Evolutionary conservation across 106 monocot species (phyloP).

Genomic region (Dendrobium catenatum): DNA sequence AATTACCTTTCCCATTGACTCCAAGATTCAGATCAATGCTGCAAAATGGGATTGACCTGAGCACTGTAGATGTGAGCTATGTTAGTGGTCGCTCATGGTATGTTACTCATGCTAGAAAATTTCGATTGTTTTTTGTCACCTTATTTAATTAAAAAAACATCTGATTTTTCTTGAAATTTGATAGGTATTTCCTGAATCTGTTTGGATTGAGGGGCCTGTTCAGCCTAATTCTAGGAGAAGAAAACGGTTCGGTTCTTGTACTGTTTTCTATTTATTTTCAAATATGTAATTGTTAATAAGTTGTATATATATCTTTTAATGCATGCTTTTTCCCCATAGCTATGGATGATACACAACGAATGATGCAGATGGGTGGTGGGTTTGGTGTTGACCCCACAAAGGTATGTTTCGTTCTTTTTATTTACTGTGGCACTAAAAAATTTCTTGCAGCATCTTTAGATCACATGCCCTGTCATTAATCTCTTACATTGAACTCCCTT

Average conservation of each 20-base stretch:
- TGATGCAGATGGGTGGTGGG: conserved; percentile 99
- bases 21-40: conserved; percentile 94
- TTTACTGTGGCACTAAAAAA: not conserved
- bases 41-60: conserved; percentile 98
- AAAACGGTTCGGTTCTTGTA: conserved; percentile 63
- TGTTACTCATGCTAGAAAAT: not conserved
- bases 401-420: conserved; percentile 25
- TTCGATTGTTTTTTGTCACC: not conserved
- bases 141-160: not conserved
- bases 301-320: not conserved
- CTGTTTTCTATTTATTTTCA: not conserved
- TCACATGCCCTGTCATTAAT: not conserved
- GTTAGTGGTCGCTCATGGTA: conserved; percentile 99
- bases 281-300: conserved; percentile 2
- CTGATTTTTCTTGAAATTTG: not conserved
- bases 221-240: conserved; percentile 96
- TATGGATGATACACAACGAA: conserved; percentile 85
- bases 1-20: conserved; percentile 89
- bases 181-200: conserved; percentile 93
- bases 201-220: conserved; percentile 96
- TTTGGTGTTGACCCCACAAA: conserved; percentile 80
- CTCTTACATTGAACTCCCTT: not conserved
- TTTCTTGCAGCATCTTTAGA: not conserved
- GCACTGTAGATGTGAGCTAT: conserved; percentile 99
- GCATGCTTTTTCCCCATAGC: conserved; percentile 36